Conservation (phyloP, 176 grass and related monocot species). For the Hordeum marinum region DNA sequence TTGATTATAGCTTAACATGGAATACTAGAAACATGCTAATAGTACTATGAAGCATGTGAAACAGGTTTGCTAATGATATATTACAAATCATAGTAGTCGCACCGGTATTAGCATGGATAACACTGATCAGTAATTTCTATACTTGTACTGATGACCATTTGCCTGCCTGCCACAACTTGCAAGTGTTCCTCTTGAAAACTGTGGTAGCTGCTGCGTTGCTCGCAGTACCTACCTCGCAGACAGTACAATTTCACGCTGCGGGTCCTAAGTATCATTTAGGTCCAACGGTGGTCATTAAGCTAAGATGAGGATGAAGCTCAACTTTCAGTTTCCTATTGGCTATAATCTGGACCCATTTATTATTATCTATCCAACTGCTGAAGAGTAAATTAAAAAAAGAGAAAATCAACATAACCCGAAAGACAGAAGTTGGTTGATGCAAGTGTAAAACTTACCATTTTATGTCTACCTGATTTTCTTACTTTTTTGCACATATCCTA, state of each 20-base stretch:
- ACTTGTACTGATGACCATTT: not conserved
- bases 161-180: not conserved
- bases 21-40: not conserved
- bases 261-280: not conserved
- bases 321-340: not conserved
- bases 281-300: not conserved
- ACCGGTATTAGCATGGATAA: not conserved
- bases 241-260: not conserved
- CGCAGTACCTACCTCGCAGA: not conserved
- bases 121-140: not conserved
- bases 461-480: constrained; percentile 18
- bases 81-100: not conserved
- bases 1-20: not conserved
- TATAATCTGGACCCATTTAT: not conserved
- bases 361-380: not conserved
- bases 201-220: not conserved
- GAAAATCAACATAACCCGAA: not conserved
- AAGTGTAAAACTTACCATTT: not conserved
- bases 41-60: not conserved
- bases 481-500: not conserved
- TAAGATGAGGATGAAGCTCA: not conserved
- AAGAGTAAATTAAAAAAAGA: constrained; percentile 7
- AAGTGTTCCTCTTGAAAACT: not conserved
- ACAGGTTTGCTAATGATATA: not conserved
- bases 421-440: not conserved